Conservation (phyloP, 2,329 filamentous ascomycete species). For the Trichoderma sp. region DNA sequence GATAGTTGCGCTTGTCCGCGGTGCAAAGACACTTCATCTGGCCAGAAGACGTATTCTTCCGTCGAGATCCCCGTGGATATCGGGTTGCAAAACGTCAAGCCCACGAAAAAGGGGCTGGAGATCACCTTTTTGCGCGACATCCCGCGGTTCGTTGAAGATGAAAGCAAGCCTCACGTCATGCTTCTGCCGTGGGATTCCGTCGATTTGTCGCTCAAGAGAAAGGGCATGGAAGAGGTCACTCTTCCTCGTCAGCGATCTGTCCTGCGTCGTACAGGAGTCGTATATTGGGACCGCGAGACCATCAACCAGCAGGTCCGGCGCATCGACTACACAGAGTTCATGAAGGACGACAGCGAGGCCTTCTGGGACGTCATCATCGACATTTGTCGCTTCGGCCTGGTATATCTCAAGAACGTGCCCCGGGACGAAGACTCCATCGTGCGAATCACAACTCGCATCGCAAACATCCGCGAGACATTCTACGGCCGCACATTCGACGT, state of each 20-base stretch:
- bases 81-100: conserved; percentile 33
- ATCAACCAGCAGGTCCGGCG: conserved; percentile 51
- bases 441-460: conserved; percentile 70
- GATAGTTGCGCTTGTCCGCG: conserved; percentile 55
- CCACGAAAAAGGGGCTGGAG: conserved; percentile 46
- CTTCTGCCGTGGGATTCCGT: conserved; percentile 38
- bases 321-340: conserved; percentile 72
- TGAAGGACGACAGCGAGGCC: conserved; percentile 54
- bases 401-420: conserved; percentile 77
- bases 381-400: conserved; percentile 67
- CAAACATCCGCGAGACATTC: conserved; percentile 80
- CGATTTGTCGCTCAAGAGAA: conserved; percentile 36
- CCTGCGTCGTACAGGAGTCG: conserved; percentile 36
- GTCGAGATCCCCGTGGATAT: conserved; percentile 42
- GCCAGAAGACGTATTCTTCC: conserved; percentile 56
- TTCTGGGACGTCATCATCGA: conserved; percentile 64
- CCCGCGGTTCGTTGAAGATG: conserved; percentile 32
- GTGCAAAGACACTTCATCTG: conserved; percentile 60
- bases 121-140: conserved; percentile 61
- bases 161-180: conserved; percentile 34
- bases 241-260: conserved; percentile 32
- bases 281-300: conserved; percentile 43
- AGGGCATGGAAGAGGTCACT: conserved; percentile 26
- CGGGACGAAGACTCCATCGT: conserved; percentile 65
- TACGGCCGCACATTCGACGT: conserved; percentile 94